Base-by-base conservation (phyloP, 73 alveolate genomes). In the Paramecium pentaurelia region DNA sequence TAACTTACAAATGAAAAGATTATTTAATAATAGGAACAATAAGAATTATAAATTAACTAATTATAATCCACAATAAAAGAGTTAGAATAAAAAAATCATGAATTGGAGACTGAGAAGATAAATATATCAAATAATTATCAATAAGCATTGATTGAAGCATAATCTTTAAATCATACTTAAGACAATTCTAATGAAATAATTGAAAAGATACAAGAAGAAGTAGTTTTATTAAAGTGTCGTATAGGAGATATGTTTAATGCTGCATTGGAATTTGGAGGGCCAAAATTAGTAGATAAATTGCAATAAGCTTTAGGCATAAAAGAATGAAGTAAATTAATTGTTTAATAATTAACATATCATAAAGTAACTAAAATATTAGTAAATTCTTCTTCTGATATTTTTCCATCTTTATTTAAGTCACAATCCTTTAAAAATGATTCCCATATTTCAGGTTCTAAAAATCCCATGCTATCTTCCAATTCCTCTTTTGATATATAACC, bases 321-420 rank as follows among this genome's bases (percentile, higher is more conserved):
- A 37, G 60, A 49, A 16, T 49, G 60, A 49, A 49, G 60, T 49
- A 49, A 49, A 49, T 49, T 49, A 49, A 4, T 14, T 49, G 60
- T 49, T 54, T 54, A 54, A 54, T 54, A 18, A 54, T 54, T 54
- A 54, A 54, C 9, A 54, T 18, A 54, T 90, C 84, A 64, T 64
- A 64, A 28, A 64, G 84, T 64, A 64, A 34, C 47, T 64, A 64
- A 64, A 6, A 64, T 64, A 14, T 64, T 64, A 25, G 51, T 64
- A 71, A 89, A 89, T 71, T 89, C 94, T 10, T 40, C 51, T 71
- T 89, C 92, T 58, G 94, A 89, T 45, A 89, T 89, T 83, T 71
- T 68, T 28, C 94, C 94, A 89, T 89, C 94, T 68, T 89, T 89
- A 89, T 89, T 89, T 30, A 49, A 45, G 36, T 89, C 94, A 32